A percentile compares a stretch with the other conserved stretches of the same genome.
These are phyloP conservation scores for Fraxinus pennsylvanica DNA, from an alignment of 257 asterid species.

Conservation along the genomic window DNA sequence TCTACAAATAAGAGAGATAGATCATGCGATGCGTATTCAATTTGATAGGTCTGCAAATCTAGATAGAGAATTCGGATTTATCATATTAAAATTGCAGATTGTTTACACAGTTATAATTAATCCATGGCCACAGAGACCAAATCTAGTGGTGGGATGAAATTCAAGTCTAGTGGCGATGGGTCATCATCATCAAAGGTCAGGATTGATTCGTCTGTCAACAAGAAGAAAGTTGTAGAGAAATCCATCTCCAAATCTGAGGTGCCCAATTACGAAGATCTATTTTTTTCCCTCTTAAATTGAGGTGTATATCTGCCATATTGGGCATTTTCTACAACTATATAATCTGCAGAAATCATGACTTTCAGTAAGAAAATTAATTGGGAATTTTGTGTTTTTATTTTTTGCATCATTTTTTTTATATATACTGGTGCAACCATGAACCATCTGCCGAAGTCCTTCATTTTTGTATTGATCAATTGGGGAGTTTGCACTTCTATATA, in stretches of 20 bases:
- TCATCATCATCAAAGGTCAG: constrained; percentile 51
- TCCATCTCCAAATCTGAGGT: constrained; percentile 46
- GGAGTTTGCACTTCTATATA: too few relatives aligned
- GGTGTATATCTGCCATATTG: neutral
- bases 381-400: too few relatives aligned
- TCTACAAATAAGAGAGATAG: neutral
- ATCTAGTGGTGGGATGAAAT: constrained; percentile 45
- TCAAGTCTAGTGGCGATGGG: constrained; percentile 46
- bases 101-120: constrained; percentile 17
- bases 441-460: neutral
- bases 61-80: neutral
- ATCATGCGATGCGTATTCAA: neutral
- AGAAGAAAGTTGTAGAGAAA: constrained; percentile 55
- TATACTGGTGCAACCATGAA: too few relatives aligned
- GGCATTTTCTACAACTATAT: neutral
- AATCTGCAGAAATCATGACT: neutral
- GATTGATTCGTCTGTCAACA: constrained; percentile 47
- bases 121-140: constrained; percentile 52
- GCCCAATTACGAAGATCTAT: neutral
- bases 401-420: too few relatives aligned
- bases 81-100: neutral
- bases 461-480: too few relatives aligned
- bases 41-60: neutral
- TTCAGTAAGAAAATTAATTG: too few relatives aligned
- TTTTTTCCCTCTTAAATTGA: neutral